A percentile compares a stretch with the other conserved stretches of the same genome.
These are phyloP conservation scores for Lachnellula subtilissima DNA, from an alignment of 2,329 filamentous ascomycete genomes.

Conservation along the genomic window DNA sequence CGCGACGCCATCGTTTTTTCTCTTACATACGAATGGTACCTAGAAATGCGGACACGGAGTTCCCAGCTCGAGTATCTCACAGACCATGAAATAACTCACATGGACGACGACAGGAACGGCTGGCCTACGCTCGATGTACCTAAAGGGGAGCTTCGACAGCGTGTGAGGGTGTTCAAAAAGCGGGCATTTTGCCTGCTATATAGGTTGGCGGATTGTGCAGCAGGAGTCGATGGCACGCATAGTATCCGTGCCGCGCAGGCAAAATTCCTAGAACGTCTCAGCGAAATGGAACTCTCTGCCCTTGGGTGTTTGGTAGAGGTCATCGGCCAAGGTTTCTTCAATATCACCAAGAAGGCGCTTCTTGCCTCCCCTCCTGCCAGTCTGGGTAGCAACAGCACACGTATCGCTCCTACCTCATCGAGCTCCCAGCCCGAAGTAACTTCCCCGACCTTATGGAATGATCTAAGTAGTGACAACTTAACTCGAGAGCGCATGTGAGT, in stretches of 20 bases:
- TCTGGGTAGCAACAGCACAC: background rate
- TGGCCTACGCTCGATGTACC: slow-evolving; percentile 20
- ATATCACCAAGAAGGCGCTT: slow-evolving; percentile 15
- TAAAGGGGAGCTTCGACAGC: slow-evolving; percentile 8
- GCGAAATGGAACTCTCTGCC: slow-evolving; percentile 13
- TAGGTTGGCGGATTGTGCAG: slow-evolving; percentile 19
- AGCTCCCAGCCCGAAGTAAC: background rate
- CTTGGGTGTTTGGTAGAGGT: slow-evolving; percentile 23
- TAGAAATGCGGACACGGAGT: slow-evolving; percentile 17
- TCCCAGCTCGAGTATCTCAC: slow-evolving; percentile 16
- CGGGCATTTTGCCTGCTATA: slow-evolving; percentile 18
- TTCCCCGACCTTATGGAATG: background rate
- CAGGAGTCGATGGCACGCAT: slow-evolving; percentile 7
- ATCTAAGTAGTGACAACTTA: slow-evolving; percentile 13
- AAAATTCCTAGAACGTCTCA: slow-evolving; percentile 17
- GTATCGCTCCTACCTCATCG: background rate
- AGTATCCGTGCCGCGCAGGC: slow-evolving; percentile 16
- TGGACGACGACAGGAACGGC: slow-evolving; percentile 12
- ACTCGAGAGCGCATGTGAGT: slow-evolving; percentile 20
- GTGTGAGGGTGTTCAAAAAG: slow-evolving; percentile 14
- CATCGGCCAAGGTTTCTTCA: slow-evolving; percentile 25
- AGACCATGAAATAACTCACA: slow-evolving; percentile 19
- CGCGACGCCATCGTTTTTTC: background rate
- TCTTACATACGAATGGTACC: slow-evolving; percentile 22
- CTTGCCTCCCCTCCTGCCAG: background rate